phyloP scores from a whole-genome alignment of 2,329 filamentous ascomycete genomes.

The Blastomyces gilchristii region DNA sequence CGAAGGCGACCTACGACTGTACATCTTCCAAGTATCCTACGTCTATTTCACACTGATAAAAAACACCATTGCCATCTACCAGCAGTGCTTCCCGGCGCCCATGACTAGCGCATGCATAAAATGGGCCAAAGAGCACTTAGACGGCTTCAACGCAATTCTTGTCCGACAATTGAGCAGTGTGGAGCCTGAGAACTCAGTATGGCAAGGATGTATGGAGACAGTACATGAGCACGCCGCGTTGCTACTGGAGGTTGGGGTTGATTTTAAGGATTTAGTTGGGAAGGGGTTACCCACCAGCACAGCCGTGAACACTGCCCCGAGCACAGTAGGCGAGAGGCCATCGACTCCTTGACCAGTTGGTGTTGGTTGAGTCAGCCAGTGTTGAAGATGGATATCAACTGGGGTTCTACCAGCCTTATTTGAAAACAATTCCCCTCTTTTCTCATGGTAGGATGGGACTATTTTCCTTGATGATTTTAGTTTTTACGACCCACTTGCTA shows the following conservation, averaged over 20 bases:
- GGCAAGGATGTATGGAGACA: slow-evolving; percentile 71
- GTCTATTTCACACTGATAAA: slow-evolving; percentile 92
- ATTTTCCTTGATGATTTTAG: background rate
- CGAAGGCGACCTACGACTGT: slow-evolving; percentile 81
- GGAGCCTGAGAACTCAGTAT: slow-evolving; percentile 62
- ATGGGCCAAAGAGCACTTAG: slow-evolving; percentile 94
- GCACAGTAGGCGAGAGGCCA: background rate
- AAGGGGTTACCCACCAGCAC: background rate
- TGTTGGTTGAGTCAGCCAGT: background rate
- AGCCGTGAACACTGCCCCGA: background rate
- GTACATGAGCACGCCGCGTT: slow-evolving; percentile 71
- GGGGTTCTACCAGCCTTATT: background rate
- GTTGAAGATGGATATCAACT: background rate
- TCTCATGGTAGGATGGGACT: background rate
- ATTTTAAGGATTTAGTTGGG: slow-evolving; percentile 71
- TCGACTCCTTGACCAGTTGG: background rate
- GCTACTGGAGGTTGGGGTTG: slow-evolving; percentile 74
- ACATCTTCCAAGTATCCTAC: slow-evolving; percentile 91
- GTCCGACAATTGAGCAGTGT: slow-evolving; percentile 79
- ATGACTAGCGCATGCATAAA: slow-evolving; percentile 94
- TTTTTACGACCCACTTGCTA: background rate
- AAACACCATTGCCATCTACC: slow-evolving; percentile 85
- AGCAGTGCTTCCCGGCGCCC: slow-evolving; percentile 69
- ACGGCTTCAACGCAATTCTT: slow-evolving; percentile 77
- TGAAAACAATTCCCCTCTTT: background rate